Base-by-base conservation (phyloP, 2,329 filamentous ascomycete genomes). In the Cladophialophora yegresii region DNA sequence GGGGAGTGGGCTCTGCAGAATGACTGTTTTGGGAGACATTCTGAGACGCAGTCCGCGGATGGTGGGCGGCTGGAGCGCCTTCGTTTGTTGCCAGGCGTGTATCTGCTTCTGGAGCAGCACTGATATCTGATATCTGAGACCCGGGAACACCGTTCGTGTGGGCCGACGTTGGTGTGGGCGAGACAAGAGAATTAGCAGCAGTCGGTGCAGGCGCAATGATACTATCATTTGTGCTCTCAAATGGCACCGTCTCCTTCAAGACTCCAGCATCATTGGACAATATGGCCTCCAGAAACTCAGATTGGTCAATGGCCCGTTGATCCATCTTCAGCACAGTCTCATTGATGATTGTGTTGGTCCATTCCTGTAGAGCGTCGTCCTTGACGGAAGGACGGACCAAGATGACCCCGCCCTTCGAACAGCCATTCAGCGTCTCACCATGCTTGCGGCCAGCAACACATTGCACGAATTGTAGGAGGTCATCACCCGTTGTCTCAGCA, bases 261-360 rank as follows among this genome's bases (percentile, higher is more conserved):
- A 85, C 83, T 64, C 84, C 86, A 6, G 91, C 86, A 77, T 98
- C 89, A 57, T 89, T 89, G n/a, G 82, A 87, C 30, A 98, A 78
- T 53, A 99, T 95, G 1, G 90, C 90, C 75, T 96, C 92, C 1
- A 99, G 82, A 67, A 99, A 96, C 71, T 97, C 93, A 63, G 89
- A 92, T 73, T 97, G 92, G 70, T 93, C 87, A 59, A 97, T 88
- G 2, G 92, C 87, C 3, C 92, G 86, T 74, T 96, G 92, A 66
- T 92, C 89, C 12, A 96, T 83, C 53, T 86, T 82, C 22, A 88
- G 75, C 1, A 92, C 90, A 16, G 96, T 85, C 7, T 87, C 79
- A 4, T 83, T 87, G 69, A 88, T 84, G 70, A 96, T 88, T 1
- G 86, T 79, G 16, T 84, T 81, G 65, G 86, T 91, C 91, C 91